Base-by-base conservation (phyloP, 2,329 filamentous ascomycete species). In the Beauveria sp. region DNA sequence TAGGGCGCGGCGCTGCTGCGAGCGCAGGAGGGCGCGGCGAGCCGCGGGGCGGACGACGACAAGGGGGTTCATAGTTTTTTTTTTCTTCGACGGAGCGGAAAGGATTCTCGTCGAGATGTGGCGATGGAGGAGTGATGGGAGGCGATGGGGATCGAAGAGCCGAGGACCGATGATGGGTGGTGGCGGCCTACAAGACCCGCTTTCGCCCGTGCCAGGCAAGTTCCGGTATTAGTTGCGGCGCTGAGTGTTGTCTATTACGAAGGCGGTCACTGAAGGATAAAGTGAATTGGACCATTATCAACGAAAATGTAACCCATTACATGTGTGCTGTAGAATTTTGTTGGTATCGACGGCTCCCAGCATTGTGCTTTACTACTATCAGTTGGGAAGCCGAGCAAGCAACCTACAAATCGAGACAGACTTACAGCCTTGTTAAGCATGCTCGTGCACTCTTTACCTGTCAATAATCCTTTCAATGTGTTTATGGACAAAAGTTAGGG, bases 31-130 rank as follows among this genome's bases (percentile, higher is more conserved):
- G 26, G 54, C 38, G 56, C 49, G 63, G 56, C 62, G 62, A 56
- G 58, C 57, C 45, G 68, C 65, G 22, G 67, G 65, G 24, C 66
- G 66, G 46, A 69, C 51, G 64, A 64, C 48, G 53, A 62, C 64
- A 60, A 50, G 31, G 14, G 60, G 26, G 5, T 62, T 62, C 60
- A 62, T 62, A 16, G 3, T 22, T 12, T 16, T 12, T 16, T 9
- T 18, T 18, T 10, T 10, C 28, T 31, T 43, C 18, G 46, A 49
- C 22, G 22, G 12, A 8, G 20, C 1, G 10, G 31, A 10, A 12
- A 3, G 31, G 4, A 12, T 12, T 34, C 10, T 14, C 31, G 51
- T 42, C 34, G 22, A 54, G 26, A 22, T 22, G n/a, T 53, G 51
- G 34, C 9, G 28, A 51, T 50, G 48, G 24, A 50, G n/a, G n/a